Conservation (phyloP, 345 rosid species). For the Dipteronia dyeriana region DNA sequence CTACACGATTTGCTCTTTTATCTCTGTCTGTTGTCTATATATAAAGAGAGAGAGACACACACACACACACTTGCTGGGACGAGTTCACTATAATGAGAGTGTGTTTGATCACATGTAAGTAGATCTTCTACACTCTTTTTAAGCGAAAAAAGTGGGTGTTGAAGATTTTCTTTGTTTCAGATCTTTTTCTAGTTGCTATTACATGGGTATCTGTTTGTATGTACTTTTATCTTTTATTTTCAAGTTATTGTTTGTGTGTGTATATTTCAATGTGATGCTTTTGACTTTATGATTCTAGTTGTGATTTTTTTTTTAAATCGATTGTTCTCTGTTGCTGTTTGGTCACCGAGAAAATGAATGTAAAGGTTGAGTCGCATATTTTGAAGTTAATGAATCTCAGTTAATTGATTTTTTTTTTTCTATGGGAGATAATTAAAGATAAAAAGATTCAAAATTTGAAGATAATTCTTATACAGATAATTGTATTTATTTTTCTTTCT, state of each 20-base stretch:
- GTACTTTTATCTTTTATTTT: slow-evolving; percentile 3
- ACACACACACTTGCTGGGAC: neutral
- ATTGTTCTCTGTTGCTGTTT: slow-evolving; percentile 15
- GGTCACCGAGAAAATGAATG: slow-evolving; percentile 12
- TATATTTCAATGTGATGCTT: slow-evolving; percentile 7
- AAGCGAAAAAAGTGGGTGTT: neutral
- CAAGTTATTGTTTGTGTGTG: neutral
- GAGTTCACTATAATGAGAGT: neutral
- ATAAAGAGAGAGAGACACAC: neutral
- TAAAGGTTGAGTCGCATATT: no score
- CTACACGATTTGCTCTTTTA: neutral
- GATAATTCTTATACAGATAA: neutral
- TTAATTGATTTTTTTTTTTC: neutral
- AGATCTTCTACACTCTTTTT: slow-evolving; percentile 26
- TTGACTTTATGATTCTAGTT: neutral
- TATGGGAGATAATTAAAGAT: neutral
- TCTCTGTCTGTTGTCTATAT: neutral
- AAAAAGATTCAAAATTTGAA: neutral
- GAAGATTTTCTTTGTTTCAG: slow-evolving; percentile 21
- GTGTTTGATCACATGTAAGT: slow-evolving; percentile 30
- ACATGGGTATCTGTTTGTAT: neutral
- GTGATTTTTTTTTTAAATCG: neutral
- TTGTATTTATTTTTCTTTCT: no score
- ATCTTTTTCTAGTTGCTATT: slow-evolving; percentile 15
- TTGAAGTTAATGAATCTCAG: neutral